Conservation (phyloP, 2,329 filamentous ascomycete genomes). For the Calycina marina region DNA sequence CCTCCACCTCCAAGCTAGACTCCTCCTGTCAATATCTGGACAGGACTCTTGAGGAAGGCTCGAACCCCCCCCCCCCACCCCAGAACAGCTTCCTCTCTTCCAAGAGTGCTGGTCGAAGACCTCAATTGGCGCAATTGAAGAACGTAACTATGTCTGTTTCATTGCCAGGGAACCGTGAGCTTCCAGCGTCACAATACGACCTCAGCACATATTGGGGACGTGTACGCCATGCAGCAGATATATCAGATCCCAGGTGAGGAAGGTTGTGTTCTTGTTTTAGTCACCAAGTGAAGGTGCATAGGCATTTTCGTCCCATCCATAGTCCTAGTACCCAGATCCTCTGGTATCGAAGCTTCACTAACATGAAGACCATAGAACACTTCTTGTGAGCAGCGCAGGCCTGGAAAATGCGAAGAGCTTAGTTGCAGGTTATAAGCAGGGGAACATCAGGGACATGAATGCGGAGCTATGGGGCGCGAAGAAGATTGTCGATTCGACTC, state of each 20-base stretch:
- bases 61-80: no score
- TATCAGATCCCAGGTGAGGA: conserved; percentile 88
- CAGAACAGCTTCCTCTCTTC: no score
- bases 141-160: conserved; percentile 43
- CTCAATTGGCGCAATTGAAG: no score
- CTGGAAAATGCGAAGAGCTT: conserved; percentile 77
- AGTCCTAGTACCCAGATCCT: no score
- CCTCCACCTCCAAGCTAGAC: no score
- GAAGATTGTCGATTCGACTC: conserved; percentile 90
- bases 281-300: conserved; percentile 14
- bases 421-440: conserved; percentile 75
- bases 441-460: conserved; percentile 66
- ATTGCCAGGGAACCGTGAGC: conserved; percentile 55
- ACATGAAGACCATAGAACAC: conserved; percentile 49
- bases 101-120: no score
- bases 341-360: no score
- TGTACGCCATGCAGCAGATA: conserved; percentile 74
- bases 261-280: conserved; percentile 12
- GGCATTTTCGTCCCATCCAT: conserved; percentile 2
- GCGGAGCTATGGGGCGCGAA: conserved; percentile 89
- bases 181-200: conserved; percentile 86
- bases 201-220: conserved; percentile 89
- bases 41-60: no score
- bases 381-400: conserved; percentile 63
- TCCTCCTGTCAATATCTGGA: no score